Conservation (phyloP, 805 yeast species). For the Sporopachydermia quercuum region DNA sequence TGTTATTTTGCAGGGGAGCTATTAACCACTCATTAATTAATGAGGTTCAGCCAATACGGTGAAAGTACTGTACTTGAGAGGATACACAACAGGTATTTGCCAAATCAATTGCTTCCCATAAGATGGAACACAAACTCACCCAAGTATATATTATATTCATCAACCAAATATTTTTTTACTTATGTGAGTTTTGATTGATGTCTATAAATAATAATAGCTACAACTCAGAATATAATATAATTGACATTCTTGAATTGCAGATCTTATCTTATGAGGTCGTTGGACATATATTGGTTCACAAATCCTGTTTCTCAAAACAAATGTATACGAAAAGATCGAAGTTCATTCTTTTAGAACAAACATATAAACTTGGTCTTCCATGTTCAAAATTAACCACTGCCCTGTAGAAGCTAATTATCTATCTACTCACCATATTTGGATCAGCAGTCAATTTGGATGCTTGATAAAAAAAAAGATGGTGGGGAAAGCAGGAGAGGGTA, state of each 20-base stretch:
- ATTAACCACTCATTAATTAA: constrained; percentile 1
- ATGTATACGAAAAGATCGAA: constrained; percentile 1
- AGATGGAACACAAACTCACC: constrained; percentile 1
- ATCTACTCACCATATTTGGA: neutral
- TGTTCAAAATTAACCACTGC: constrained; percentile 1
- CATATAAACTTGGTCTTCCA: neutral
- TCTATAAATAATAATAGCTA: constrained; percentile 1
- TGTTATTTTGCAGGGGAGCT: neutral
- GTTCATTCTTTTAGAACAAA: constrained; percentile 1
- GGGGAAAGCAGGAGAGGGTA: constrained; percentile 1
- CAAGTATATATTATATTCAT: neutral
- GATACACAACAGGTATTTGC: constrained; percentile 1
- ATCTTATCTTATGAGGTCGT: constrained; percentile 1
- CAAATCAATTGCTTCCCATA: neutral
- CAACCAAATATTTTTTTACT: constrained; percentile 1
- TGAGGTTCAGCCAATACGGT: neutral
- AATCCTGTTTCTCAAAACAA: constrained; percentile 1
- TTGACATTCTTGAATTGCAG: constrained; percentile 1
- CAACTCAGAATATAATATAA: constrained; percentile 1
- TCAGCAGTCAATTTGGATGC: constrained; percentile 1
- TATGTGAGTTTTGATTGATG: constrained; percentile 1
- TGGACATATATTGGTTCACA: constrained; percentile 1
- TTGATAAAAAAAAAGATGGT: neutral
- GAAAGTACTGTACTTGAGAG: neutral
- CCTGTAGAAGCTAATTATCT: constrained; percentile 1